phyloP scores from a whole-genome alignment of 2,329 filamentous ascomycete species.

The Alternaria alternata region DNA sequence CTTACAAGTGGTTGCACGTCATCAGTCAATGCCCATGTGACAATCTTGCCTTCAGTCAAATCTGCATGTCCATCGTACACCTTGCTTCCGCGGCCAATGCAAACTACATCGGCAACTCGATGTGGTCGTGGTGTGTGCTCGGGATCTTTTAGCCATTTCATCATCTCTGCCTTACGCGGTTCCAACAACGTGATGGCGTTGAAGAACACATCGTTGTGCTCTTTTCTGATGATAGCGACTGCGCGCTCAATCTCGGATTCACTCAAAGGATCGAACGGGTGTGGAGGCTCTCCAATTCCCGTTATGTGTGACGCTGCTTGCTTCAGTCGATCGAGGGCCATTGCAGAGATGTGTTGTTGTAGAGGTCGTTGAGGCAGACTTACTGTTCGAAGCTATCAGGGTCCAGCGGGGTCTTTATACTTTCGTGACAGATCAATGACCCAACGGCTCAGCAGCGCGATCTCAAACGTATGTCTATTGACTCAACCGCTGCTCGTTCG shows the following conservation, averaged over 20 bases:
- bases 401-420: constrained; percentile 35
- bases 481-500: neutral
- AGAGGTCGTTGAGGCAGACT: constrained; percentile 6
- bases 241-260: constrained; percentile 75
- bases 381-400: constrained; percentile 16
- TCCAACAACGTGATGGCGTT: constrained; percentile 87
- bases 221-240: constrained; percentile 72
- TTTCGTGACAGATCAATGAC: constrained; percentile 9
- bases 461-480: neutral
- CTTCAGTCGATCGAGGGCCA: constrained; percentile 70
- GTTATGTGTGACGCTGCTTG: constrained; percentile 70
- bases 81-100: constrained; percentile 78
- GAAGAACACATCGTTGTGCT: constrained; percentile 77
- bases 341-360: constrained; percentile 41
- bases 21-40: constrained; percentile 77
- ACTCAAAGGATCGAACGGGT: constrained; percentile 82
- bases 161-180: constrained; percentile 85
- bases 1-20: constrained; percentile 81
- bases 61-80: constrained; percentile 86
- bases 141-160: constrained; percentile 76
- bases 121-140: constrained; percentile 67
- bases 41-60: constrained; percentile 70
- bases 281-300: constrained; percentile 62
- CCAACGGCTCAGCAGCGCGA: neutral
- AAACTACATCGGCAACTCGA: constrained; percentile 82